Percentiles rank a stretch among this genome's conserved stretches.
These are phyloP conservation scores for Triticum turgidum DNA, from an alignment of 176 grass and related monocot species.

Conservation along the genomic window DNA sequence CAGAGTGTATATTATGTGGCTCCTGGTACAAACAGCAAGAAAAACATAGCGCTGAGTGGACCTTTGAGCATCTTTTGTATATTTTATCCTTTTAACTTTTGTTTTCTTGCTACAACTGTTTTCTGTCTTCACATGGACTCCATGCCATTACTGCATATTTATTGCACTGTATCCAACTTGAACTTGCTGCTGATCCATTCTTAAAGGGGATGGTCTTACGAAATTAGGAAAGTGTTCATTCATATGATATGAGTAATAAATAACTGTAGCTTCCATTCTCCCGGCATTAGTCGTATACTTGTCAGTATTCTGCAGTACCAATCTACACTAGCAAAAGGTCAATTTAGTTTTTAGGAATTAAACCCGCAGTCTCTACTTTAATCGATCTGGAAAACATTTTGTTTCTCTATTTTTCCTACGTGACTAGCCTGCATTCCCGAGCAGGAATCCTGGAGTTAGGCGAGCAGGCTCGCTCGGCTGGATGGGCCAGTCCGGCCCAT, in stretches of 20 bases:
- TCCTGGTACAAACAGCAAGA: background rate
- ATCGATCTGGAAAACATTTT: too few relatives aligned
- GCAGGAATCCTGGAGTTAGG: too few relatives aligned
- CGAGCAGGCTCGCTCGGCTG: too few relatives aligned
- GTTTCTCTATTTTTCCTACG: too few relatives aligned
- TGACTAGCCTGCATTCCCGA: too few relatives aligned
- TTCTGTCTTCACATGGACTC: background rate
- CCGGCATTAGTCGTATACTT: background rate
- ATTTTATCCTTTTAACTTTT: background rate
- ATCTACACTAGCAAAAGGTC: background rate
- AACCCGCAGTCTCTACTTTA: too few relatives aligned
- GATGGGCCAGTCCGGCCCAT: too few relatives aligned
- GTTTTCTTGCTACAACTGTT: background rate
- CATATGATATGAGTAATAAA: background rate
- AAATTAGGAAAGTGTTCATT: too few relatives aligned
- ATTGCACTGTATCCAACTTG: background rate
- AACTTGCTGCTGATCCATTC: background rate
- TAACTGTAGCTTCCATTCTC: slow-evolving; percentile 1
- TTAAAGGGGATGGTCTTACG: too few relatives aligned
- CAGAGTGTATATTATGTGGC: background rate
- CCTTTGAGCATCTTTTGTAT: background rate
- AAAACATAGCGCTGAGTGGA: background rate
- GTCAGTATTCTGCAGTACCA: background rate
- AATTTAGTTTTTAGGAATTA: too few relatives aligned
- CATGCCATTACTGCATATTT: background rate